Evolutionary conservation across 2,329 filamentous ascomycete species (phyloP).

Genomic region (Diaporthe amygdali): DNA sequence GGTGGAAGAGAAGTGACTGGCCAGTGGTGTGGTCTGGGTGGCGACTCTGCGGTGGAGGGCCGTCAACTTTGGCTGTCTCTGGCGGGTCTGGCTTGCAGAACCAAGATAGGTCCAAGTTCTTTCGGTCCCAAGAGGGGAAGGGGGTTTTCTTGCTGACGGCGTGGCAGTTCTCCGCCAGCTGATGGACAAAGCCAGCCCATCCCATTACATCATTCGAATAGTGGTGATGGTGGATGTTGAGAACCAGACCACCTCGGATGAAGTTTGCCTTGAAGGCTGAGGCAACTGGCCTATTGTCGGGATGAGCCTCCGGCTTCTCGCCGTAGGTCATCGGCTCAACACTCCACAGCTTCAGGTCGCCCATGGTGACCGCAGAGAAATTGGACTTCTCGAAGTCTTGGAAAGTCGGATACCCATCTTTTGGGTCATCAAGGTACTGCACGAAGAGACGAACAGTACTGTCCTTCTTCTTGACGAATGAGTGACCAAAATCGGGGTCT

Average conservation of each 20-base stretch:
- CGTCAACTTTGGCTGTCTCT: slow-evolving; percentile 37
- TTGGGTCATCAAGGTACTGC: slow-evolving; percentile 41
- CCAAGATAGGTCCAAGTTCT: slow-evolving; percentile 40
- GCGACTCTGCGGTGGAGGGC: slow-evolving; percentile 32
- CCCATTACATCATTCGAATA: slow-evolving; percentile 49
- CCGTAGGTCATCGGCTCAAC: slow-evolving; percentile 44
- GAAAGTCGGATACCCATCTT: slow-evolving; percentile 42
- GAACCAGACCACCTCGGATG: slow-evolving; percentile 45
- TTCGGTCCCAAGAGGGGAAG: slow-evolving; percentile 41
- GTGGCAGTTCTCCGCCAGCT: slow-evolving; percentile 48
- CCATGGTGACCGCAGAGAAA: slow-evolving; percentile 38
- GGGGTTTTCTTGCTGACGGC: slow-evolving; percentile 26
- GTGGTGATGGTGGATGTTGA: slow-evolving; percentile 48
- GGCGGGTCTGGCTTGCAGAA: slow-evolving; percentile 36
- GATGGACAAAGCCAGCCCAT: slow-evolving; percentile 42
- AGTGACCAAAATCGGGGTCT: slow-evolving; percentile 39
- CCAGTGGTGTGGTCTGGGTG: slow-evolving; percentile 35
- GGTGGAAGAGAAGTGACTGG: slow-evolving; percentile 44
- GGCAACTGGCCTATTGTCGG: slow-evolving; percentile 37
- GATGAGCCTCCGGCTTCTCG: slow-evolving; percentile 43
- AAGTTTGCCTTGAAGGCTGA: slow-evolving; percentile 48
- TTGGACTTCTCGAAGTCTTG: slow-evolving; percentile 42
- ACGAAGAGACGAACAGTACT: slow-evolving; percentile 39
- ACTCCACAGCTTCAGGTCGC: slow-evolving; percentile 40
- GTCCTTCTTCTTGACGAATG: slow-evolving; percentile 35